Evolutionary conservation across 78 protist species (phyloP).

Genomic region (Dictyostelium purpureum): DNA sequence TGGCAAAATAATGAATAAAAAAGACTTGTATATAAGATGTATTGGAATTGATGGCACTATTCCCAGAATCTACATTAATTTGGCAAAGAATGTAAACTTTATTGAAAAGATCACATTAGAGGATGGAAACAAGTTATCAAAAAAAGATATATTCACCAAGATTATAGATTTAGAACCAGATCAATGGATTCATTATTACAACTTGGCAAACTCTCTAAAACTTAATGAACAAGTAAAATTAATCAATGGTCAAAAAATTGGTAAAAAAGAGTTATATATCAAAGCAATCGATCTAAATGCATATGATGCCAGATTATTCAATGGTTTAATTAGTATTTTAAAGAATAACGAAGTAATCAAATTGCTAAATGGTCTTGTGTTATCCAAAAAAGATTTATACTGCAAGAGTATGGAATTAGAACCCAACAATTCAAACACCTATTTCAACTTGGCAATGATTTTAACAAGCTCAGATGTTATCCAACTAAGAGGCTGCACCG

Average conservation of each 20-base stretch:
- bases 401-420: not conserved
- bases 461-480: too few species aligned
- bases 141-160: not conserved
- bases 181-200: slow-evolving; percentile 11
- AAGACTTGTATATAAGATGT: not conserved
- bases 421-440: not conserved
- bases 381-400: not conserved
- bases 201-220: slow-evolving; percentile 2
- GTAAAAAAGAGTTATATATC: not conserved
- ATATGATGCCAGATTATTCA: slow-evolving; percentile 1
- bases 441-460: not conserved
- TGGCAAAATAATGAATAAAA: not conserved
- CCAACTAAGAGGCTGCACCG: too few species aligned
- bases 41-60: not conserved
- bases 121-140: not conserved
- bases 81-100: not conserved
- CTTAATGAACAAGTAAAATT: not conserved
- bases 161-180: not conserved
- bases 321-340: not conserved
- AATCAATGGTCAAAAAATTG: not conserved
- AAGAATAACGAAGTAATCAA: not conserved
- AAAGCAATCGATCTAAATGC: not conserved
- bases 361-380: not conserved
- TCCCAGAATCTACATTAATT: not conserved
- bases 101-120: not conserved